Percentiles rank a stretch among this genome's conserved stretches.
Evolutionary conservation across 2,329 filamentous ascomycete species (phyloP).

Genomic region (Scytalidium lignicola): DNA sequence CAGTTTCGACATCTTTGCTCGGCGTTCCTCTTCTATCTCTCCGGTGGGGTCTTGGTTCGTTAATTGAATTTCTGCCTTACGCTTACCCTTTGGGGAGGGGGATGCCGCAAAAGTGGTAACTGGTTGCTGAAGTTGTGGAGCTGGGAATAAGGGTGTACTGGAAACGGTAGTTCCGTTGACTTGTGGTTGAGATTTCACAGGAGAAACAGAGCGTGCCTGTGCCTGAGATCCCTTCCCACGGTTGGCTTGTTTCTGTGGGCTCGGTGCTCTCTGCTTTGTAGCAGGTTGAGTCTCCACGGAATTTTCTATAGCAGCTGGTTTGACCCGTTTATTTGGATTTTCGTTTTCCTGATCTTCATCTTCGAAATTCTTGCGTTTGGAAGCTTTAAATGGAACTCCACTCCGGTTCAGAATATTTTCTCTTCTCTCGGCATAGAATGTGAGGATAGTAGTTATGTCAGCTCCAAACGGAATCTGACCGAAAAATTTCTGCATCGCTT

Average conservation of each 20-base stretch:
- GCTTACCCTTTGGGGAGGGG: conserved; percentile 20
- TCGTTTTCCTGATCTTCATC: conserved; percentile 15
- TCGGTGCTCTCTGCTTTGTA: background rate
- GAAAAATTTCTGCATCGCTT: conserved; percentile 19
- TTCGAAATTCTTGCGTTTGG: conserved; percentile 17
- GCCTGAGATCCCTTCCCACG: background rate
- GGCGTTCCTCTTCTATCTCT: conserved; percentile 9
- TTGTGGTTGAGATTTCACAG: conserved; percentile 2
- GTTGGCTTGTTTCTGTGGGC: background rate
- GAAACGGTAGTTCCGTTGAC: conserved; percentile 1
- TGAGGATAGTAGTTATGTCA: conserved; percentile 2
- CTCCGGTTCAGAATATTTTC: conserved; percentile 8
- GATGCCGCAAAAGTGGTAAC: conserved; percentile 6
- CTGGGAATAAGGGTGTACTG: conserved; percentile 1
- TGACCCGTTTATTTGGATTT: conserved; percentile 19
- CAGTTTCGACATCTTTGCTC: conserved; percentile 14
- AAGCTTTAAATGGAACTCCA: background rate
- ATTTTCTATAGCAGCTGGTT: background rate
- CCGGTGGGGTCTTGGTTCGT: conserved; percentile 20
- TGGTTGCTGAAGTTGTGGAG: conserved; percentile 2
- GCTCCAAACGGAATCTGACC: conserved; percentile 5
- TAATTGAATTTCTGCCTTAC: conserved; percentile 25
- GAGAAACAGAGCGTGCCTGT: conserved; percentile 1
- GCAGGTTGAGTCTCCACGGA: background rate
- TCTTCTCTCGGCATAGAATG: conserved; percentile 8